phyloP scores from a whole-genome alignment of 345 rosid genomes.

The Angophora floribunda region DNA sequence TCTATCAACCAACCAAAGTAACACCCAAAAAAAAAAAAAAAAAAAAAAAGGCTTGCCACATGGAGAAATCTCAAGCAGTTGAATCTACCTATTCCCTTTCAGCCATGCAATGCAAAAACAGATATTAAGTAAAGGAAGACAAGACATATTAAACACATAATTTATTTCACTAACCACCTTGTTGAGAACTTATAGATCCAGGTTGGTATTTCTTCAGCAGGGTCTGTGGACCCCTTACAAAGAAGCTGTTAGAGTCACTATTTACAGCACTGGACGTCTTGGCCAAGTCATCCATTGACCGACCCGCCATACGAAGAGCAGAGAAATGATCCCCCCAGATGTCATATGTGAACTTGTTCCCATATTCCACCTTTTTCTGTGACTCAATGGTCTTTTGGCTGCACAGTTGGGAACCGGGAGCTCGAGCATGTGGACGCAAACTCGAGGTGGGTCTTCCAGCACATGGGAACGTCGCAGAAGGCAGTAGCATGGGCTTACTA shows the following conservation, averaged over 20 bases:
- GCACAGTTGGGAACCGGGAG: constrained; percentile 50
- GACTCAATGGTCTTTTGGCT: constrained; percentile 10
- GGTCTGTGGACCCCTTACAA: constrained; percentile 72
- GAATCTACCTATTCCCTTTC: not conserved
- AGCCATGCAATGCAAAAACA: not conserved
- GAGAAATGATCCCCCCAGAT: constrained; percentile 89
- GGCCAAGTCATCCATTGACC: constrained; percentile 24
- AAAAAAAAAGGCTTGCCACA: not conserved
- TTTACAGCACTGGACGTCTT: constrained; percentile 15
- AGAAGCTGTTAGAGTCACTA: constrained; percentile 56
- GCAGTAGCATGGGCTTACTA: constrained; percentile 21
- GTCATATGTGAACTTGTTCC: constrained; percentile 46
- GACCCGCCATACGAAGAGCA: constrained; percentile 28
- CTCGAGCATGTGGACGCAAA: constrained; percentile 48
- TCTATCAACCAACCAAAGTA: not conserved
- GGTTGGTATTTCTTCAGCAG: constrained; percentile 37
- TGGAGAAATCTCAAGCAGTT: not conserved
- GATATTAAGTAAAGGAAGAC: not conserved
- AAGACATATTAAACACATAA: not conserved
- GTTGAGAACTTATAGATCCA: constrained; percentile 41
- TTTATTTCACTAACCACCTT: constrained; percentile 37
- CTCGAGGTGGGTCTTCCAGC: constrained; percentile 10
- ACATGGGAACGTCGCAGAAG: constrained; percentile 42
- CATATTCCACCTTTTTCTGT: constrained; percentile 11
- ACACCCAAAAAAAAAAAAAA: not conserved